A percentile compares a stretch with the other conserved stretches of the same genome.
These are phyloP conservation scores for Kluyveromyces nonfermentans DNA, from an alignment of 805 yeast species.

Conservation along the genomic window DNA sequence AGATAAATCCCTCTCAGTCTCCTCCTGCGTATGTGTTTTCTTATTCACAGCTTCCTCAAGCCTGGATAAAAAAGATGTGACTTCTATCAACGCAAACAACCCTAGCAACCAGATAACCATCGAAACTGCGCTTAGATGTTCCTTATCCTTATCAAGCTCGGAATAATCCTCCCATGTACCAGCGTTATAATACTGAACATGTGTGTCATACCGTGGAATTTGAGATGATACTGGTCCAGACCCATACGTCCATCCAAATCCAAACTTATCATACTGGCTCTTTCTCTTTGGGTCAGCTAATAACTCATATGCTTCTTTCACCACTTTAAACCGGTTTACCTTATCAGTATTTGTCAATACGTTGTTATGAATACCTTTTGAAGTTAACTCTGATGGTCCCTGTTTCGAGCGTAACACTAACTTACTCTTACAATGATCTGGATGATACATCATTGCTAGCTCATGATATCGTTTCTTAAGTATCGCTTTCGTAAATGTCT, in stretches of 20 bases:
- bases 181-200: slow-evolving; percentile 44
- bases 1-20: slow-evolving; percentile 32
- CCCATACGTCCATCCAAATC: slow-evolving; percentile 38
- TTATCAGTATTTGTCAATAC: slow-evolving; percentile 24
- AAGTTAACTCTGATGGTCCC: background rate
- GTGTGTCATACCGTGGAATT: slow-evolving; percentile 2
- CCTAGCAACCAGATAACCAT: slow-evolving; percentile 31
- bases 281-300: slow-evolving; percentile 38
- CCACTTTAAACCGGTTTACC: slow-evolving; percentile 38
- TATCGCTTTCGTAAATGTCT: slow-evolving; percentile 2
- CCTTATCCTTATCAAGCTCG: slow-evolving; percentile 31
- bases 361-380: slow-evolving; percentile 9
- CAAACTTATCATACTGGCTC: slow-evolving; percentile 37
- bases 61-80: slow-evolving; percentile 32
- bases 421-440: slow-evolving; percentile 42
- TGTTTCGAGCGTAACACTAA: slow-evolving; percentile 13
- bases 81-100: slow-evolving; percentile 33
- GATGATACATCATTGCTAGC: slow-evolving; percentile 72
- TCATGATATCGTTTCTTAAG: slow-evolving; percentile 46
- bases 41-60: slow-evolving; percentile 29
- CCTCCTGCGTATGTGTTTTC: slow-evolving; percentile 32
- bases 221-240: slow-evolving; percentile 17
- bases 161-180: slow-evolving; percentile 59
- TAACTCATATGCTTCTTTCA: slow-evolving; percentile 51
- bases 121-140: slow-evolving; percentile 33